These are phyloP conservation scores for Teunomyces aglyptinius DNA, from an alignment of 805 yeast genomes.

Conservation along the genomic window DNA sequence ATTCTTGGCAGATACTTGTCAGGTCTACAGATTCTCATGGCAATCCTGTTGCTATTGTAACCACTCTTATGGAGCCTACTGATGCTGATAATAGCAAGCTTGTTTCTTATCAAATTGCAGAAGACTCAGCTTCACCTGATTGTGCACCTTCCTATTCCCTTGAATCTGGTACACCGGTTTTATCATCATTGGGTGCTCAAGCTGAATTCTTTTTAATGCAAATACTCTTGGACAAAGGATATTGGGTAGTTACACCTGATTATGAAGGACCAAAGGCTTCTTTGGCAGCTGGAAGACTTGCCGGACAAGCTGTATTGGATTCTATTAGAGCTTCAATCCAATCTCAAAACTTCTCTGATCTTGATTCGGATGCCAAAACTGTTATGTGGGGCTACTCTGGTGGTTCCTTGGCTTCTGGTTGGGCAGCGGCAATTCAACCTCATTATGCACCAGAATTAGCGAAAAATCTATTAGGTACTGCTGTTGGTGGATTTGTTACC, in stretches of 20 bases:
- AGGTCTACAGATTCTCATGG: slow-evolving; percentile 19
- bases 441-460: slow-evolving; percentile 21
- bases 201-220: slow-evolving; percentile 15
- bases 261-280: slow-evolving; percentile 20
- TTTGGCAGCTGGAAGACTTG: slow-evolving; percentile 17
- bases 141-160: slow-evolving; percentile 21
- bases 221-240: slow-evolving; percentile 16
- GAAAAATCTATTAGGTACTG: slow-evolving; percentile 24
- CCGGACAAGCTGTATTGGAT: slow-evolving; percentile 19
- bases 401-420: slow-evolving; percentile 22
- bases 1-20: slow-evolving; percentile 19
- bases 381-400: slow-evolving; percentile 26
- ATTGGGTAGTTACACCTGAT: slow-evolving; percentile 19
- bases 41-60: slow-evolving; percentile 19
- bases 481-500: slow-evolving; percentile 35
- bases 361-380: slow-evolving; percentile 13
- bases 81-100: slow-evolving; percentile 21
- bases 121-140: slow-evolving; percentile 18
- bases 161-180: slow-evolving; percentile 4
- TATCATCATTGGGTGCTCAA: slow-evolving; percentile 10
- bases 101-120: slow-evolving; percentile 17
- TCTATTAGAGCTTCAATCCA: slow-evolving; percentile 15
- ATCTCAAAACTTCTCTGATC: slow-evolving; percentile 13
- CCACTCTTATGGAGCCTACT: slow-evolving; percentile 21
- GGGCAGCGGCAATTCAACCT: slow-evolving; percentile 24